These are phyloP conservation scores for Stephanodiscus minutulus DNA, from an alignment of 108 stramenopile genomes.

Conservation along the genomic window DNA sequence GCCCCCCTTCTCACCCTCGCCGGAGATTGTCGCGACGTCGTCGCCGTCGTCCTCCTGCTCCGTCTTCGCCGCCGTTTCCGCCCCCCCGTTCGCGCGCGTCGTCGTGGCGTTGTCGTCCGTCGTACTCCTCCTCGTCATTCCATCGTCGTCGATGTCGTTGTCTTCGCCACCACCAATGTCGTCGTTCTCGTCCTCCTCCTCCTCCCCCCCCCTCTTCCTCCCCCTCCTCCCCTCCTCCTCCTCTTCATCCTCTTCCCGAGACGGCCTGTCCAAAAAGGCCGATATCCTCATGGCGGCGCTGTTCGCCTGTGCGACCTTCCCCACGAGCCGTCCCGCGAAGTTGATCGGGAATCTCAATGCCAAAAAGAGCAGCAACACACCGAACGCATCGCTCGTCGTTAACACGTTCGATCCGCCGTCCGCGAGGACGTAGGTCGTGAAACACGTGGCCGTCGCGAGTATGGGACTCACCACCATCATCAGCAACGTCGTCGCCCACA, in stretches of 20 bases:
- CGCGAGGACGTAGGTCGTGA: constrained; percentile 65
- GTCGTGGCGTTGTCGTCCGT: background rate
- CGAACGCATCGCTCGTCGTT: constrained; percentile 76
- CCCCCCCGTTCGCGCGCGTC: background rate
- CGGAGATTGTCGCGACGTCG: too few relatives aligned
- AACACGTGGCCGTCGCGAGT: constrained; percentile 69
- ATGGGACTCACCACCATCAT: constrained; percentile 74
- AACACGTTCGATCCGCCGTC: constrained; percentile 40
- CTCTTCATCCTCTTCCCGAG: background rate
- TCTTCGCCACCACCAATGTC: background rate
- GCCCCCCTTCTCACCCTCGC: too few relatives aligned
- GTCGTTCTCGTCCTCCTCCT: background rate
- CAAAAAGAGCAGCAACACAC: constrained; percentile 65
- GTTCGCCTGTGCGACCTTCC: constrained; percentile 70
- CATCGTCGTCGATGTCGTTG: background rate
- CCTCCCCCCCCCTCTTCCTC: too few relatives aligned
- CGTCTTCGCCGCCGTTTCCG: background rate
- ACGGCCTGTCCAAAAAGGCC: constrained; percentile 56
- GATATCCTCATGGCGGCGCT: constrained; percentile 61
- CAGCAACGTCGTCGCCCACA: constrained; percentile 69
- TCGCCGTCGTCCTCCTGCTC: too few relatives aligned
- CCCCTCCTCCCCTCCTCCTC: too few relatives aligned
- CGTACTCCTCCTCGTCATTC: background rate
- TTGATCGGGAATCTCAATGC: constrained; percentile 87
- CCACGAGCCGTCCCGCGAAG: constrained; percentile 75